Evolutionary conservation across 2,329 filamentous ascomycete species (phyloP).

Genomic region (Botrytis elliptica): DNA sequence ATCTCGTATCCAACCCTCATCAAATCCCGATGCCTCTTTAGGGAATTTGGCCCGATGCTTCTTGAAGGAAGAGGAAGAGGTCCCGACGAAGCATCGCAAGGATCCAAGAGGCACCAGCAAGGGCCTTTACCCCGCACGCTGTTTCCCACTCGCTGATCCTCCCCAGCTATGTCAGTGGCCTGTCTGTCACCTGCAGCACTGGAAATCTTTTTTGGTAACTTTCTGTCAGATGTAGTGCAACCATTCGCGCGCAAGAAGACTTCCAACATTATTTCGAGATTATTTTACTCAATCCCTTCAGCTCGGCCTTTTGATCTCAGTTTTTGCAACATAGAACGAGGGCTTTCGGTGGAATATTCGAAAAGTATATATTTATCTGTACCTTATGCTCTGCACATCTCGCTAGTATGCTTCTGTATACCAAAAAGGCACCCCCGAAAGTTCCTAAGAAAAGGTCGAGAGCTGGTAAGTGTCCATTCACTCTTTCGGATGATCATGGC

Average conservation of each 20-base stretch:
- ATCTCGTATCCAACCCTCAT: conserved; percentile 2
- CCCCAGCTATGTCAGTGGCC: background rate
- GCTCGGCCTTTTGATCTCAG: background rate
- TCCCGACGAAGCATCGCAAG: background rate
- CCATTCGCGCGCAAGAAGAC: conserved; percentile 15
- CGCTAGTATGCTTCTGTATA: conserved; percentile 56
- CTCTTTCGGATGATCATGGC: conserved; percentile 11
- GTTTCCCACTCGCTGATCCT: background rate
- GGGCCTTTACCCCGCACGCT: conserved; percentile 17
- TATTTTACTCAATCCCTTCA: background rate
- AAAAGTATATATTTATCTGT: background rate
- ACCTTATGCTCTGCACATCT: background rate
- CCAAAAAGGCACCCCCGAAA: conserved; percentile 56
- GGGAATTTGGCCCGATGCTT: background rate
- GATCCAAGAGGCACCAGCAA: background rate
- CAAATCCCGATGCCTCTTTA: background rate
- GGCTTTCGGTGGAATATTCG: background rate
- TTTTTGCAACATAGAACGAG: background rate
- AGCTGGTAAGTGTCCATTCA: conserved; percentile 47
- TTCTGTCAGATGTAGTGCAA: conserved; percentile 5
- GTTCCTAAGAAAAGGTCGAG: conserved; percentile 59
- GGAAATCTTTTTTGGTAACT: conserved; percentile 7
- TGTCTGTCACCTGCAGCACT: conserved; percentile 4
- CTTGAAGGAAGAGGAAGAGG: background rate
- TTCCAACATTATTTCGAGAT: background rate